Evolutionary conservation across 352 stramenopile species (phyloP).

Genomic region (Pythium utonaiense): DNA sequence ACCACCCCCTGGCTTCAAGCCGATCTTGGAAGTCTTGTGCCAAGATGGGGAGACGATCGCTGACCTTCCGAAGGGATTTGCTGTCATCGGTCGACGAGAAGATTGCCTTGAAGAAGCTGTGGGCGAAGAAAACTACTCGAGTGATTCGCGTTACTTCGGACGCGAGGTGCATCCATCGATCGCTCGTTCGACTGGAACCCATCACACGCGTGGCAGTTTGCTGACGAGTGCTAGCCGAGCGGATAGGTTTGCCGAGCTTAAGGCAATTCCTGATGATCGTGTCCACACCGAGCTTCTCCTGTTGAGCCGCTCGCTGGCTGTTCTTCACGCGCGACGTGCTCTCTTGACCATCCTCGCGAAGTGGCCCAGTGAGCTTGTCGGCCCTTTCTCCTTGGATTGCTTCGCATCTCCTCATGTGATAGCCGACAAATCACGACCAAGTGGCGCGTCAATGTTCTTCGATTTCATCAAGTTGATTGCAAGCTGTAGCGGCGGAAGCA

Average conservation of each 20-base stretch:
- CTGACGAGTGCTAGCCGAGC: constrained; percentile 45
- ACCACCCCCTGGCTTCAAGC: constrained; percentile 71
- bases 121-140: constrained; percentile 82
- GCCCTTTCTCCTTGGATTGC: constrained; percentile 46
- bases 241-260: constrained; percentile 71
- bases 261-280: constrained; percentile 71
- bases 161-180: constrained; percentile 77
- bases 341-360: constrained; percentile 75
- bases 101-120: constrained; percentile 82
- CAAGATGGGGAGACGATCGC: constrained; percentile 35
- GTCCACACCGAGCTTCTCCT: constrained; percentile 77
- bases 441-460: constrained; percentile 51
- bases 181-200: constrained; percentile 43
- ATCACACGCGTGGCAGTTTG: constrained; percentile 30
- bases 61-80: constrained; percentile 62
- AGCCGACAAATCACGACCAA: not conserved
- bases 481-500: constrained; percentile 43
- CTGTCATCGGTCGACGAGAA: constrained; percentile 72
- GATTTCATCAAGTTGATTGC: constrained; percentile 85
- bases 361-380: constrained; percentile 59
- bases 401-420: constrained; percentile 31
- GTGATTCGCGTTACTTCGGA: constrained; percentile 72
- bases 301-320: constrained; percentile 70
- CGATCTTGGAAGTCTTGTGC: constrained; percentile 70
- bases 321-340: constrained; percentile 74